A percentile compares a stretch with the other conserved stretches of the same genome.
These are phyloP conservation scores for Colletotrichum sp. DNA, from an alignment of 2,329 filamentous ascomycete species.

Conservation along the genomic window DNA sequence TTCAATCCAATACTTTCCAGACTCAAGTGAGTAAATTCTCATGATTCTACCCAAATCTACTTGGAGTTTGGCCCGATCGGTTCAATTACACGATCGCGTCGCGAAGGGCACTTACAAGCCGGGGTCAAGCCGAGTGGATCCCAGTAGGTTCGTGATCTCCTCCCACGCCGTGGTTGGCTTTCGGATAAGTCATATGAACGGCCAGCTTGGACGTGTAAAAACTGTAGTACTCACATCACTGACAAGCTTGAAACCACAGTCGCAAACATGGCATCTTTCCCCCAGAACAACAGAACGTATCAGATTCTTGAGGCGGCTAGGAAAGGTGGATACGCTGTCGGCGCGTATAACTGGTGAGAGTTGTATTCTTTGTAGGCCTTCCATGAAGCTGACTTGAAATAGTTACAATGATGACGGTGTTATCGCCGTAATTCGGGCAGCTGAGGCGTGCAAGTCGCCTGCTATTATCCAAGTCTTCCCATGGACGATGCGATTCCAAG, in stretches of 20 bases:
- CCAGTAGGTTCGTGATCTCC: too few species aligned
- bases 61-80: not conserved
- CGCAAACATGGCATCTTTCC: not conserved
- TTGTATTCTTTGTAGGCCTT: too few species aligned
- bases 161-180: not conserved
- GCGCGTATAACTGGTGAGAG: not conserved
- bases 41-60: rapidly evolving
- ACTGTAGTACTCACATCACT: too few species aligned
- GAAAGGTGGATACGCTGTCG: not conserved
- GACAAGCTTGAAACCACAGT: too few species aligned
- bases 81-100: not conserved
- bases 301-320: not conserved
- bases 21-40: not conserved
- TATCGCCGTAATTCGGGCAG: not conserved
- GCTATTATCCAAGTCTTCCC: conserved; percentile 71
- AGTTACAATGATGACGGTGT: not conserved
- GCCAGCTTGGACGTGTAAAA: rapidly evolving
- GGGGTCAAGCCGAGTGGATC: not conserved
- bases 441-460: conserved; percentile 41
- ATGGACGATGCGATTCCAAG: conserved; percentile 66
- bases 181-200: not conserved
- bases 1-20: too few species aligned
- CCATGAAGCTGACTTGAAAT: rapidly evolving
- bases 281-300: not conserved
- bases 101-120: not conserved